These are phyloP conservation scores for Lecanoromycetidae sp. DNA, from an alignment of 2,329 filamentous ascomycete genomes.

Conservation along the genomic window DNA sequence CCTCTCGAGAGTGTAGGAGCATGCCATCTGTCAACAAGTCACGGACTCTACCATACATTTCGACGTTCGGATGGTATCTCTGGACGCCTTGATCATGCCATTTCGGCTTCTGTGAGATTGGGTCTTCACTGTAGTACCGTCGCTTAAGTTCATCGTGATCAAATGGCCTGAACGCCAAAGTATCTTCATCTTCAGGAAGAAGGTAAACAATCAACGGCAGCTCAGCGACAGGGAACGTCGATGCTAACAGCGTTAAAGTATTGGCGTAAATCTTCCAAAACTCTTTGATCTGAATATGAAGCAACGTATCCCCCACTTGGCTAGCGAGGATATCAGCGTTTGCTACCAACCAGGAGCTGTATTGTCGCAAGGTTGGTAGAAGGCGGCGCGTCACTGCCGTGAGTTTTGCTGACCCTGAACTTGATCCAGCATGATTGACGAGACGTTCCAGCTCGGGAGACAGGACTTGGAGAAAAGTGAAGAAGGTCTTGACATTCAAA, in stretches of 20 bases:
- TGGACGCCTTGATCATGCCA: constrained; percentile 40
- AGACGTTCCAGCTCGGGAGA: constrained; percentile 55
- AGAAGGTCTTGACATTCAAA: constrained; percentile 68
- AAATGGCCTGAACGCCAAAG: constrained; percentile 52
- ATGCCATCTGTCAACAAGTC: constrained; percentile 52
- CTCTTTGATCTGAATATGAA: constrained; percentile 47
- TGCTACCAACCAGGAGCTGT: constrained; percentile 54
- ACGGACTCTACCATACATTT: constrained; percentile 55
- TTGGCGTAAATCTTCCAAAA: constrained; percentile 57
- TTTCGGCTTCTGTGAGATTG: constrained; percentile 37
- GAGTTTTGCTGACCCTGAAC: constrained; percentile 36
- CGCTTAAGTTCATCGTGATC: constrained; percentile 37
- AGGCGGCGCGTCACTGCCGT: constrained; percentile 48
- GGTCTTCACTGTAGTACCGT: constrained; percentile 39
- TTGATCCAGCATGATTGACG: constrained; percentile 33
- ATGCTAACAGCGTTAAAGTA: constrained; percentile 46
- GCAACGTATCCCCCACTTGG: constrained; percentile 40
- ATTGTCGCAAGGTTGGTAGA: constrained; percentile 52
- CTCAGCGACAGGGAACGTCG: constrained; percentile 45
- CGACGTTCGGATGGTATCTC: constrained; percentile 45
- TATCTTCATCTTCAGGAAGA: constrained; percentile 56
- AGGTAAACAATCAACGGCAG: constrained; percentile 48
- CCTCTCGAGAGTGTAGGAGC: constrained; percentile 19
- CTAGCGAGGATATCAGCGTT: constrained; percentile 43
- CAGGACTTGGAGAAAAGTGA: constrained; percentile 57